Percentiles rank a stretch among this genome's conserved stretches.
Evolutionary conservation across 1,139 yeast species (phyloP).

Genomic region (Scheffersomyces stambukii): DNA sequence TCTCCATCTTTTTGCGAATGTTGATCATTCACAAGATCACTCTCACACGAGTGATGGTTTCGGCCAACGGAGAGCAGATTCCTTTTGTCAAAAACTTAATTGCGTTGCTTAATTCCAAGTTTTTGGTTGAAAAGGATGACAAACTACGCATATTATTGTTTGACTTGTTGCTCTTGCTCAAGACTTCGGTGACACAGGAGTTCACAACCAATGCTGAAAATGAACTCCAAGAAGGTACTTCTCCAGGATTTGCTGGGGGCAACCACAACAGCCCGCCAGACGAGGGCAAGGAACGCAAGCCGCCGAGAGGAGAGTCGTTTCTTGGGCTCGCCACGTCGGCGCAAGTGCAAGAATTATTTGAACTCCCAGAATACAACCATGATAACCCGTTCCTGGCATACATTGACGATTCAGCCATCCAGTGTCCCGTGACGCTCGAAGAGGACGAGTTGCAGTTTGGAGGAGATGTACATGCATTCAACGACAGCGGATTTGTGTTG

Average conservation of each 20-base stretch:
- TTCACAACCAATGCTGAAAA: slow-evolving; percentile 13
- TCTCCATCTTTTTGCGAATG: slow-evolving; percentile 50
- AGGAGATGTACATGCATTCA: slow-evolving; percentile 32
- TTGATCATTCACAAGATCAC: slow-evolving; percentile 54
- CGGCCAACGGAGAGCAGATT: slow-evolving; percentile 30
- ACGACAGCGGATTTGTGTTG: slow-evolving; percentile 23
- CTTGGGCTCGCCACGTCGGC: too few species aligned
- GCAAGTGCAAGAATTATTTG: slow-evolving; percentile 19
- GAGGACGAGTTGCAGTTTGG: slow-evolving; percentile 29
- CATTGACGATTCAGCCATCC: slow-evolving; percentile 17
- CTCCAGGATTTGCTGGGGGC: slow-evolving; percentile 10
- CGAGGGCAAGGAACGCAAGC: not conserved
- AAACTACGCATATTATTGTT: slow-evolving; percentile 57
- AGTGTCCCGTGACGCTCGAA: slow-evolving; percentile 29
- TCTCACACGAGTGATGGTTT: slow-evolving; percentile 28
- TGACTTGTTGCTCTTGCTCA: slow-evolving; percentile 58
- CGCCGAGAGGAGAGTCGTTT: slow-evolving; percentile 1
- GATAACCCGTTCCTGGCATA: slow-evolving; percentile 22
- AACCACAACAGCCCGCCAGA: not conserved
- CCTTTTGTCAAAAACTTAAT: slow-evolving; percentile 43
- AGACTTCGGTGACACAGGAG: slow-evolving; percentile 29
- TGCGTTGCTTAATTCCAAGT: slow-evolving; percentile 39
- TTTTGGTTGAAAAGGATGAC: slow-evolving; percentile 37
- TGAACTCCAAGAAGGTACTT: slow-evolving; percentile 10
- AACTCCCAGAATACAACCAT: slow-evolving; percentile 31